Evolutionary conservation across 2,329 filamentous ascomycete genomes (phyloP).

Genomic region (Epichloe bromicola): DNA sequence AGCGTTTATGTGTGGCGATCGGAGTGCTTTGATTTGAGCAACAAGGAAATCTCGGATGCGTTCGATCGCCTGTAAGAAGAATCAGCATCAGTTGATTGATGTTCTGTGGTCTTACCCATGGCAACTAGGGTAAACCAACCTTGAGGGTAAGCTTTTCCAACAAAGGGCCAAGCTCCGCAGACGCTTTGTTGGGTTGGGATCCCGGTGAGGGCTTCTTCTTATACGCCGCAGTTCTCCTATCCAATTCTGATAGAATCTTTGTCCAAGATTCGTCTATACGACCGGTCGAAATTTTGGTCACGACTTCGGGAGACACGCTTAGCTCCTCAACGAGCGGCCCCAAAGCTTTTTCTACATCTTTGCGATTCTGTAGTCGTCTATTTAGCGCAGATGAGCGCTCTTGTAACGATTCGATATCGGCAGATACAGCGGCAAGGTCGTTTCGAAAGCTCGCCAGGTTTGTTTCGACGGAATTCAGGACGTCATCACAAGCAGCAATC

Average conservation of each 20-base stretch:
- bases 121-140: conserved; percentile 26
- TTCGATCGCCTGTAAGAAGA: conserved; percentile 55
- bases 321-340: conserved; percentile 86
- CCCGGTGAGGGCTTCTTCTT: conserved; percentile 49
- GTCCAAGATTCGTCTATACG: conserved; percentile 84
- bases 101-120: background rate
- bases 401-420: conserved; percentile 90
- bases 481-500: conserved; percentile 82
- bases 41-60: conserved; percentile 91
- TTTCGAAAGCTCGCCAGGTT: conserved; percentile 89
- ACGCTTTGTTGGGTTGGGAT: conserved; percentile 55
- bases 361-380: conserved; percentile 75
- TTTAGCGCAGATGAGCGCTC: conserved; percentile 73
- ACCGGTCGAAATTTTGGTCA: conserved; percentile 77
- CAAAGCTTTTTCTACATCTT: conserved; percentile 75
- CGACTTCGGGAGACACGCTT: conserved; percentile 70
- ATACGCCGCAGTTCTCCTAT: conserved; percentile 60
- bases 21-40: conserved; percentile 81
- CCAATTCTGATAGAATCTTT: conserved; percentile 69
- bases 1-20: conserved; percentile 92
- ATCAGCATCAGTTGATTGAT: background rate
- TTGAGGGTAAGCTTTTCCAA: conserved; percentile 75
- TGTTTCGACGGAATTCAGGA: conserved; percentile 81
- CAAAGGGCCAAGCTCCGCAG: conserved; percentile 73
- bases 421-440: conserved; percentile 81